Conservation (phyloP, 2,329 filamentous ascomycete genomes). For the Ilyonectria mors-panacis region DNA sequence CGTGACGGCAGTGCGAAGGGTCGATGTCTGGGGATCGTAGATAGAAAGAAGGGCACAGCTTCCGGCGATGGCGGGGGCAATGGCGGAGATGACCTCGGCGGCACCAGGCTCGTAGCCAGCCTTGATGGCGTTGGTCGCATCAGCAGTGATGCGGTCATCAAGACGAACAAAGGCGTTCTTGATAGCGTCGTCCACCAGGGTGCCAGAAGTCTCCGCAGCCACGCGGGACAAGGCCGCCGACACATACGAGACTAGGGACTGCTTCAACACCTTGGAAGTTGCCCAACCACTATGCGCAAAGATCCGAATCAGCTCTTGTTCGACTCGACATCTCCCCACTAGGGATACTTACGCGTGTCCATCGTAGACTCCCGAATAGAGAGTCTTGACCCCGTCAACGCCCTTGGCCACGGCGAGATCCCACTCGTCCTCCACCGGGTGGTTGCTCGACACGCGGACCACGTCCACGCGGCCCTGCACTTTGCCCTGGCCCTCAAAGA, state of each 20-base stretch:
- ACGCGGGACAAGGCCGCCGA: slow-evolving; percentile 54
- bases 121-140: slow-evolving; percentile 52
- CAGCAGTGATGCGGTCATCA: slow-evolving; percentile 68
- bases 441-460: slow-evolving; percentile 54
- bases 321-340: too few species aligned
- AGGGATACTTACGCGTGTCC: slow-evolving; percentile 61
- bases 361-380: slow-evolving; percentile 62
- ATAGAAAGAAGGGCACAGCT: slow-evolving; percentile 76
- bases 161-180: slow-evolving; percentile 70
- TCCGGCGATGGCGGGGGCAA: slow-evolving; percentile 61
- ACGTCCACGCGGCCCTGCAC: slow-evolving; percentile 52
- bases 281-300: slow-evolving; percentile 55
- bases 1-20: slow-evolving; percentile 74
- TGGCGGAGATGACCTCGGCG: slow-evolving; percentile 47
- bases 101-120: slow-evolving; percentile 48
- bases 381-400: slow-evolving; percentile 44
- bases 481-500: slow-evolving; percentile 46
- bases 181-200: slow-evolving; percentile 68
- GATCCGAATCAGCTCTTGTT: slow-evolving; percentile 19
- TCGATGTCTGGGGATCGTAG: slow-evolving; percentile 68
- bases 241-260: slow-evolving; percentile 60
- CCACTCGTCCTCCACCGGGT: slow-evolving; percentile 56
- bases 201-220: slow-evolving; percentile 53
- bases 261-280: slow-evolving; percentile 58
- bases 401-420: slow-evolving; percentile 51